Evolutionary conservation across 73 alveolate species (phyloP).

Genomic region (Tetrahymena thermophila): DNA sequence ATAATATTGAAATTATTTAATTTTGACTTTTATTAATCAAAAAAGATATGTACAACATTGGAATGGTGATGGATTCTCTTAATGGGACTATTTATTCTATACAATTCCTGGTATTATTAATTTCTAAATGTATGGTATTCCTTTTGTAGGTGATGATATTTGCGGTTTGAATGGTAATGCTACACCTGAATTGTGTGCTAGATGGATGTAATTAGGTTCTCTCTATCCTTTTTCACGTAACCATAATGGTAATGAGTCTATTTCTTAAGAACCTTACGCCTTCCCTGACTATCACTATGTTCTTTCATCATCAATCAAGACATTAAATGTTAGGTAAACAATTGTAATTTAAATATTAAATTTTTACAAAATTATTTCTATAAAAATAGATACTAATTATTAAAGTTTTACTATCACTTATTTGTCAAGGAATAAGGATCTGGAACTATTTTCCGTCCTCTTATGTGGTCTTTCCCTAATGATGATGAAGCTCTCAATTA

Average conservation of each 20-base stretch:
- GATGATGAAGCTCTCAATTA: background rate
- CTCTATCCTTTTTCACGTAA: constrained; percentile 79
- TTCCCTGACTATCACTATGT: constrained; percentile 19
- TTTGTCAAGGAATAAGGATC: background rate
- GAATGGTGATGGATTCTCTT: constrained; percentile 72
- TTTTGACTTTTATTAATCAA: no score
- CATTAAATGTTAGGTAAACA: background rate
- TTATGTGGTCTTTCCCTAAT: background rate
- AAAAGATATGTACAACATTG: constrained; percentile 72
- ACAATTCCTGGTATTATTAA: constrained; percentile 75
- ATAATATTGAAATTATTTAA: constrained; percentile 34
- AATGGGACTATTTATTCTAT: constrained; percentile 62
- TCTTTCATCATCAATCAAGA: background rate
- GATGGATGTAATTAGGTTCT: constrained; percentile 82
- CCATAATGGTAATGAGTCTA: constrained; percentile 49
- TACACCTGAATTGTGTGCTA: constrained; percentile 72
- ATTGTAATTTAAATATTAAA: background rate
- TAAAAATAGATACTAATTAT: background rate
- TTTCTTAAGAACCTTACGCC: constrained; percentile 86
- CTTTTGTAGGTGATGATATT: constrained; percentile 80
- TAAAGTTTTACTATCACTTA: background rate
- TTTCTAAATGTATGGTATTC: constrained; percentile 90
- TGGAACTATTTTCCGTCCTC: background rate
- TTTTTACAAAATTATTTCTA: background rate
- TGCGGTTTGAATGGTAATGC: constrained; percentile 77